Conservation (phyloP, 257 asterid species). For the Solanum sejunctum region DNA sequence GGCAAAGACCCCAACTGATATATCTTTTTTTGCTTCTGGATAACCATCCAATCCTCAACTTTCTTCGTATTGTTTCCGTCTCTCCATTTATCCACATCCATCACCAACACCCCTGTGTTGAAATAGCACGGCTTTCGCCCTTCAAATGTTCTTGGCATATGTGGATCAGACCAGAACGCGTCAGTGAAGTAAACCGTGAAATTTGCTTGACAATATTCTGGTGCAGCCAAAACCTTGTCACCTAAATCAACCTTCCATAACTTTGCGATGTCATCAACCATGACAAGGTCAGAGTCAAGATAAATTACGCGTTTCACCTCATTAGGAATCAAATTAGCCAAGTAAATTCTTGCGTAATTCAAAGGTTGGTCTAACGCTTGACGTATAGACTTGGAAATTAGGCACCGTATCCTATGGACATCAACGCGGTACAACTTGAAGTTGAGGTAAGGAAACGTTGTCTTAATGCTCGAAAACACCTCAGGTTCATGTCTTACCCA, state of each 20-base stretch:
- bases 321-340: conserved; percentile 30
- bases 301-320: conserved; percentile 39
- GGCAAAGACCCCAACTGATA: conserved; percentile 67
- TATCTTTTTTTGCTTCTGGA: conserved; percentile 48
- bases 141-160: conserved; percentile 12
- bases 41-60: conserved; percentile 58
- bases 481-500: conserved; percentile 23
- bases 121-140: conserved; percentile 49
- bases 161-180: conserved; percentile 32
- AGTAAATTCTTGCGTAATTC: conserved; percentile 51
- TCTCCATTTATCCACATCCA: conserved; percentile 63
- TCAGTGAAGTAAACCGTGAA: conserved; percentile 42
- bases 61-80: conserved; percentile 21
- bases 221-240: conserved; percentile 46
- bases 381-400: conserved; percentile 57
- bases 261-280: conserved; percentile 45
- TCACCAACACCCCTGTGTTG: conserved; percentile 61
- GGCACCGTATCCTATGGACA: conserved; percentile 19
- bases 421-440: conserved; percentile 40
- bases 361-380: conserved; percentile 65
- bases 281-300: conserved; percentile 55
- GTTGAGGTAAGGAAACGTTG: conserved; percentile 52
- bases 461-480: conserved; percentile 28
- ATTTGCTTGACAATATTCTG: conserved; percentile 65
- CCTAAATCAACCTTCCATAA: conserved; percentile 47